Base-by-base conservation (phyloP, 148 eudicot genomes). In the Drosera capensis region DNA sequence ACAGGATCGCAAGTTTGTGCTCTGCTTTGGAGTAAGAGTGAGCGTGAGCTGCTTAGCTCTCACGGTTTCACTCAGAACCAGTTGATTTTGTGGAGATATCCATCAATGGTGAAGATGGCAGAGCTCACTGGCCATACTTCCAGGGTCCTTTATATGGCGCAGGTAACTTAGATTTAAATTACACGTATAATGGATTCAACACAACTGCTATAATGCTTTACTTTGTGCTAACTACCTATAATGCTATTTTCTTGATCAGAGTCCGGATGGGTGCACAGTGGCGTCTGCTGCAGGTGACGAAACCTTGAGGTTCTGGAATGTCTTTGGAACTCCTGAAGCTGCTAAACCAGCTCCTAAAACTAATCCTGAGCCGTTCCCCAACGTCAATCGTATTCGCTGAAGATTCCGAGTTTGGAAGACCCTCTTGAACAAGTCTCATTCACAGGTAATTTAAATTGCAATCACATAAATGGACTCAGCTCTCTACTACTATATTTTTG, bases 1-100 rank as follows among this genome's bases (percentile, higher is more conserved):
- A 90, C 99, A 0, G 97, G 95, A 9, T 90, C 97, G 0, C 95
- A 90, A 52, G 95, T 90, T 1, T 88, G 87, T 53, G 67, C 97
- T 46, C 60, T 90, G 36, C 19, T 90, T 57, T 90, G 97, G 97
- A 84, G 78, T 67, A 80, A 80, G 70, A 75, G 80, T 4, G 95
- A 84, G 70, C 70, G 93, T 1, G 95, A 84, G 51, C 59, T 78
- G 56, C 77, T 90, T 8, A 90, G 97, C 52, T 90, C 97, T 34
- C 97, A 90, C 20, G 97, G 97, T 0, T 80, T 84, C 57, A 69
- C 84, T 31, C 84, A 84, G 65, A 84, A 90, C 68, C 95, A 84
- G 67, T 71, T 84, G 39, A 90, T 81, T 31, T 73, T 90, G 13
- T 90, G 97, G 96, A 88, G 80, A 59, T 88, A 83, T 55, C 97